Evolutionary conservation across 768 basidiomycete genomes (phyloP), one percentile per base, ranked within the genome.

Genomic region (Boletus patriciae): DNA sequence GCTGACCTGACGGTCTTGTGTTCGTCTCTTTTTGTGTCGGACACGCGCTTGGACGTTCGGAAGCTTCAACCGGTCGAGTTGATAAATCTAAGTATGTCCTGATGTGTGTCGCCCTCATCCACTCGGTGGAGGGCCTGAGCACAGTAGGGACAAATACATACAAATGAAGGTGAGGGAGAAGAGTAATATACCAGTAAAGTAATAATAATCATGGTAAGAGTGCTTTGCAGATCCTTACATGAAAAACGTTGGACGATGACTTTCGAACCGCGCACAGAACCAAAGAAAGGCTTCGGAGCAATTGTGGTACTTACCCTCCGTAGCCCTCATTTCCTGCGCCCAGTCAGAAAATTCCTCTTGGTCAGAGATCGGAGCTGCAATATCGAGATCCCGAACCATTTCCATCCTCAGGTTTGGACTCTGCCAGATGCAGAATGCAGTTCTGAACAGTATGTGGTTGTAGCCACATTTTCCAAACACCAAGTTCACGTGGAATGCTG

Each of bases 251-350:
- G 47, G 48, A 50, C n/a, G 1, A n/a, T 16, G 25, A 4, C 47
- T 27, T 55, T 55, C 47, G 40, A 43, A 36, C 23, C 15, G 12
- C 25, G 1, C 2, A 13, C 54, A 55, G 34, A 55, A 55, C 40
- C 54, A 55, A 42, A 55, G 54, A 36, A 55, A 55, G 19, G 41
- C 18, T 6, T 55, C n/a, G 1, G 21, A 25, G n/a, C 54, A 55
- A 6, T 55, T 55, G 25, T 55, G 54, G 25, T 55, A 55, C 16
- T 4, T 55, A 36, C 41, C 47, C 47, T 44, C 54, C 6, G 6
- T 2, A 4, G 21, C 38, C 45, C 3, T 36, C 10, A 43, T 43
- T 55, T 55, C 54, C 31, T 43, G 4, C 7, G 41, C 46, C 54
- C 47, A 55, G n/a, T 11, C 16, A 1, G 10, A 0, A 44, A 55